Evolutionary conservation across 176 grass and related monocot species (phyloP).

Genomic region (Tillandsia leiboldiana): DNA sequence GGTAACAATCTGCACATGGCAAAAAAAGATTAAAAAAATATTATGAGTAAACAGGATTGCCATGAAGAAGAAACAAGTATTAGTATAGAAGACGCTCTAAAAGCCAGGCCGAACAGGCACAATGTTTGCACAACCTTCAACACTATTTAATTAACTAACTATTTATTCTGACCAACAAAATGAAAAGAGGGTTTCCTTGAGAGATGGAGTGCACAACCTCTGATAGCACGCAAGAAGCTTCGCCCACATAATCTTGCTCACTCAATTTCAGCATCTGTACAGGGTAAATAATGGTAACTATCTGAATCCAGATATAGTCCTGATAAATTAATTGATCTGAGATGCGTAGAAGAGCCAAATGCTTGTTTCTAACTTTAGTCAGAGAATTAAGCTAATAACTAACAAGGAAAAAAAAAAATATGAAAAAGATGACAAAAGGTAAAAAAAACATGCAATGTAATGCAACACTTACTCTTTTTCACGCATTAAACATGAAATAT

Average conservation of each 20-base stretch:
- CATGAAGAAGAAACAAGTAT: background rate
- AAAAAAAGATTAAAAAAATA: slow-evolving; percentile 12
- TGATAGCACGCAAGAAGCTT: slow-evolving; percentile 64
- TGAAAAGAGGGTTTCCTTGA: background rate
- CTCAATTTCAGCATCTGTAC: slow-evolving; percentile 64
- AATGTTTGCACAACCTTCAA: too few species aligned
- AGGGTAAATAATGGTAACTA: slow-evolving; percentile 15
- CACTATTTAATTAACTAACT: background rate
- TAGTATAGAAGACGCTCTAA: background rate
- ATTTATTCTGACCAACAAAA: background rate
- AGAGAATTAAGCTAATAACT: background rate
- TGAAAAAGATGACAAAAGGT: background rate
- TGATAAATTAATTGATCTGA: too few species aligned
- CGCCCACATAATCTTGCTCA: slow-evolving; percentile 81
- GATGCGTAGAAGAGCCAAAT: background rate
- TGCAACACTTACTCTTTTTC: background rate
- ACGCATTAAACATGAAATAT: background rate
- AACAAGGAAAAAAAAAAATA: background rate
- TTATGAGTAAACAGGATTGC: background rate
- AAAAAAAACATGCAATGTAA: background rate
- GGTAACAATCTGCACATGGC: slow-evolving; percentile 63
- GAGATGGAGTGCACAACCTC: slow-evolving; percentile 44
- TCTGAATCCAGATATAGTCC: background rate
- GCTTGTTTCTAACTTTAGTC: background rate
- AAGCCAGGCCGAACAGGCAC: background rate